Evolutionary conservation across 169 alveolate genomes (phyloP).

Genomic region (Sarcocystis neurona): DNA sequence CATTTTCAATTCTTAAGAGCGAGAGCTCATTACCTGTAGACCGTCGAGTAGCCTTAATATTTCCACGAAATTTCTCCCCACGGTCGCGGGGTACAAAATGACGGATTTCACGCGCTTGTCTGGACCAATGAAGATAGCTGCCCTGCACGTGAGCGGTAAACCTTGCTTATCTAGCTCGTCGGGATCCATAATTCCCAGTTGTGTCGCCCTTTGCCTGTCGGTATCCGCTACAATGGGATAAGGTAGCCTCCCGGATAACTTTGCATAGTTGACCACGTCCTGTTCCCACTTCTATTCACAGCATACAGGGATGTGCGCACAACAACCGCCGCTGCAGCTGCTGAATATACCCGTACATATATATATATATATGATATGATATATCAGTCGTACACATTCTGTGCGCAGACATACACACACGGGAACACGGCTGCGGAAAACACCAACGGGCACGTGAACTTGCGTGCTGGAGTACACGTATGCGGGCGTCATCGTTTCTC

Average conservation of each 20-base stretch:
- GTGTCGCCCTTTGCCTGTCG: constrained; percentile 67
- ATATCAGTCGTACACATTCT: too few relatives aligned
- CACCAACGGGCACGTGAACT: too few relatives aligned
- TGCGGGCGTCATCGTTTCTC: too few relatives aligned
- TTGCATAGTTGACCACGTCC: constrained; percentile 47
- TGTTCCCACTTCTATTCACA: constrained; percentile 63
- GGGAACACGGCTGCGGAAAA: too few relatives aligned
- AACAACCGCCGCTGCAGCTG: too few relatives aligned
- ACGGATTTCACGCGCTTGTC: constrained; percentile 69
- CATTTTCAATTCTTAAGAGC: not conserved
- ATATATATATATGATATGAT: too few relatives aligned
- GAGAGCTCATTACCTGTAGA: constrained; percentile 62
- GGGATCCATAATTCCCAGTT: constrained; percentile 77
- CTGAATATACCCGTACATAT: too few relatives aligned
- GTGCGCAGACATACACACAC: too few relatives aligned
- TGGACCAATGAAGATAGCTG: constrained; percentile 74
- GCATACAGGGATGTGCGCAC: too few relatives aligned
- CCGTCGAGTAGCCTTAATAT: constrained; percentile 77
- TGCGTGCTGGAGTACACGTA: too few relatives aligned
- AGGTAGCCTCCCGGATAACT: constrained; percentile 57
- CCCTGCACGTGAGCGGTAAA: constrained; percentile 78
- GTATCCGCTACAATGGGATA: constrained; percentile 73
- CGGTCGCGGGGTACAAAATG: constrained; percentile 78
- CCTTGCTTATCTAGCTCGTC: constrained; percentile 73
- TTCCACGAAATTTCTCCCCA: constrained; percentile 79